These are phyloP conservation scores for Caryopteris hybrid DNA, from an alignment of 305 asterid species.

Conservation along the genomic window DNA sequence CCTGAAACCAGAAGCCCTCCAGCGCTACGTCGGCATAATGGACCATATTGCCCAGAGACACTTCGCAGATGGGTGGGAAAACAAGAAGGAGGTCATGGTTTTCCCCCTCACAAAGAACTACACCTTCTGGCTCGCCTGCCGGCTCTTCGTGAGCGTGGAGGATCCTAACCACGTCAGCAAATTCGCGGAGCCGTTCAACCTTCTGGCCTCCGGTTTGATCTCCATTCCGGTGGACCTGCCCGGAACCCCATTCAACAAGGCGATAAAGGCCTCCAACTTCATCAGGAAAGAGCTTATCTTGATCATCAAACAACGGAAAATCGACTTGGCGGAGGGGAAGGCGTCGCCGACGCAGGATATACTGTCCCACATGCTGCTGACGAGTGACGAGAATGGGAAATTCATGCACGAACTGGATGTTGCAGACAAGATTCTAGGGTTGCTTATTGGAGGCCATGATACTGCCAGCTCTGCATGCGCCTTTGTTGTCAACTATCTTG, in stretches of 20 bases:
- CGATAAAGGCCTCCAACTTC: conserved; percentile 52
- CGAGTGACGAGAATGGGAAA: conserved; percentile 56
- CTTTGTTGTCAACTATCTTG: conserved; percentile 64
- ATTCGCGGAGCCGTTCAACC: conserved; percentile 52
- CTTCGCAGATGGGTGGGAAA: conserved; percentile 62
- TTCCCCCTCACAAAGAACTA: conserved; percentile 52
- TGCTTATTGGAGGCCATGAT: conserved; percentile 81
- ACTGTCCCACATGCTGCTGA: conserved; percentile 63
- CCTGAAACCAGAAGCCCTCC: conserved; percentile 64
- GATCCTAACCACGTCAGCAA: conserved; percentile 51
- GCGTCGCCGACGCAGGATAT: conserved; percentile 57
- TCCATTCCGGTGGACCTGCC: conserved; percentile 68
- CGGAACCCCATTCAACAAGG: conserved; percentile 61
- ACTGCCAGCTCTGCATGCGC: conserved; percentile 85
- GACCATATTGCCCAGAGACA: conserved; percentile 55
- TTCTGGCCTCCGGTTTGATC: conserved; percentile 52
- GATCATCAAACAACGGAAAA: conserved; percentile 51
- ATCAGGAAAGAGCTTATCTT: conserved; percentile 44
- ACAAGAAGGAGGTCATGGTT: conserved; percentile 33
- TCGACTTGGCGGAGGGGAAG: conserved; percentile 54
- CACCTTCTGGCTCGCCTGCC: conserved; percentile 71
- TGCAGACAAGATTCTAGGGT: conserved; percentile 68
- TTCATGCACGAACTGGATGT: conserved; percentile 61
- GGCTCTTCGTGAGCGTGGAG: conserved; percentile 59
- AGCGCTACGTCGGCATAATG: conserved; percentile 64